Evolutionary conservation across 768 basidiomycete species (phyloP), one percentile per base, ranked within the genome.

Genomic region (Boletus tomentosulus): DNA sequence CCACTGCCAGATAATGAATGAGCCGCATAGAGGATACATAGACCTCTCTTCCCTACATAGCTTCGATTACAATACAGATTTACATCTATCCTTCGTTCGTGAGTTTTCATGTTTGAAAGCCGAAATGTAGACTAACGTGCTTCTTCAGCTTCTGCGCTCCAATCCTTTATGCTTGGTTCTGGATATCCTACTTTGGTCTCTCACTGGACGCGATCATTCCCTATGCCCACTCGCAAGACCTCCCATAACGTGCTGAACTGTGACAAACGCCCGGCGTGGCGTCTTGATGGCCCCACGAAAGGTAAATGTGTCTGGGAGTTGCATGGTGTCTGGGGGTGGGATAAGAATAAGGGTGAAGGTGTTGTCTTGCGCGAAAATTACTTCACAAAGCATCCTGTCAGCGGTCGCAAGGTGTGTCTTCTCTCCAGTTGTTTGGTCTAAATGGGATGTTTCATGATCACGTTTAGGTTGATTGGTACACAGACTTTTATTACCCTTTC

Each of bases 261-360:
- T 1, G 66, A 74, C 0, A 76, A 80, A 9, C 73, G 74, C 42
- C 84, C 80, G 28, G 86, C 80, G 0, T 95, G 92, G 93, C 76
- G 76, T 13, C 64, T 68, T 6, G 84, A 89, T 61, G 90, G 92
- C 0, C 90, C 92, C 12, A 89, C 86, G 0, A 49, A 66, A 57
- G 84, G 86, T 13, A 67, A 77, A 54, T 97, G 94, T 64, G 60
- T 94, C 4, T 96, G 94, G 94, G 86, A 90, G 62, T 80, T 86
- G 74, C 93, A 98, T 58, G 91, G 89, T 16, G 90, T 98, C 4
- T 99, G 97, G 96, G 82, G 84, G 0, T 98, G 87, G 86, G 87
- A 92, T 62, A 71, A 68, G 6, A 73, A 72, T 28, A 86, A 84
- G 61, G 70, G 84, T 13, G 76, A 82, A 56, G 85, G 84, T 0